Percentiles rank a stretch among this genome's conserved stretches.
These are phyloP conservation scores for Emydomyces testavorans DNA, from an alignment of 2,329 filamentous ascomycete species.

Conservation along the genomic window DNA sequence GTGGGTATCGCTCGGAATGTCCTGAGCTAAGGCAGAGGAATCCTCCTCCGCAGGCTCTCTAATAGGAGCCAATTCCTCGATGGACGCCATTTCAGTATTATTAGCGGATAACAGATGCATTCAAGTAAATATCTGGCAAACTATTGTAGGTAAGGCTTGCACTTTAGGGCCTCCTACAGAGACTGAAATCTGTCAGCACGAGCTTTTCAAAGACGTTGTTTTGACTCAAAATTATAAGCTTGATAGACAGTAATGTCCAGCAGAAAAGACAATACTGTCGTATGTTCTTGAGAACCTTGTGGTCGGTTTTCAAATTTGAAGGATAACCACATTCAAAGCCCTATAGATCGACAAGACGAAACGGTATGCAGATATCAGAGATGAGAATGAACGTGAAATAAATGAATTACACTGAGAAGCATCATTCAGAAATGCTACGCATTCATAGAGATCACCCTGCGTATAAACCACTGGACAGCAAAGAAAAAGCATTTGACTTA, in stretches of 20 bases:
- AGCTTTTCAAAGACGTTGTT: not conserved
- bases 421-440: too few relatives aligned
- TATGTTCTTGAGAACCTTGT: too few relatives aligned
- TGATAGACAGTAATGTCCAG: not conserved
- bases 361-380: too few relatives aligned
- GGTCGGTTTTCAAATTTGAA: too few relatives aligned
- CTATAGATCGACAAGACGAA: too few relatives aligned
- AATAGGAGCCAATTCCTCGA: constrained; percentile 29
- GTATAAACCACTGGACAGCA: not conserved
- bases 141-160: not conserved
- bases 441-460: too few relatives aligned
- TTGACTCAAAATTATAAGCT: not conserved
- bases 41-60: constrained; percentile 5
- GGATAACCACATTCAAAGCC: too few relatives aligned
- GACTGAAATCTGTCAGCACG: not conserved
- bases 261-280: too few relatives aligned
- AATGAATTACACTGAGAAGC: too few relatives aligned
- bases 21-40: constrained; percentile 22
- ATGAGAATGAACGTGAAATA: too few relatives aligned
- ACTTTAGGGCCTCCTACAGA: too few relatives aligned
- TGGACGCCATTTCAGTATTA: constrained; percentile 14
- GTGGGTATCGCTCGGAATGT: constrained; percentile 19
- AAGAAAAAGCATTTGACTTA: not conserved
- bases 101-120: not conserved
- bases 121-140: not conserved